A percentile compares a stretch with the other conserved stretches of the same genome.
Evolutionary conservation across 345 rosid species (phyloP).

Genomic region (Eutrema heterophyllum): DNA sequence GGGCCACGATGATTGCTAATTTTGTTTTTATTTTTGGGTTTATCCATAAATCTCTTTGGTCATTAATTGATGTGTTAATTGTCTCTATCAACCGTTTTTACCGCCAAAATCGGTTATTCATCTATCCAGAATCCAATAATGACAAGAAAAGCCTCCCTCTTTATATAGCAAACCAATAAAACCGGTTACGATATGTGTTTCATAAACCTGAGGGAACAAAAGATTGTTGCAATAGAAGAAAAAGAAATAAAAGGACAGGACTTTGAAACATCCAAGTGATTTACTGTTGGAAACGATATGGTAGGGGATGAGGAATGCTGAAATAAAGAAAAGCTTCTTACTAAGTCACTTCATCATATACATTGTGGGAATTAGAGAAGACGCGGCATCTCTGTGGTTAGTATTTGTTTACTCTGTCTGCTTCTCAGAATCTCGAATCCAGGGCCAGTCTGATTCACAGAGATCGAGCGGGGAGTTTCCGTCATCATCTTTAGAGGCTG

Average conservation of each 20-base stretch:
- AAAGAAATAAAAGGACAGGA: neutral
- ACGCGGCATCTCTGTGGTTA: conserved; percentile 17
- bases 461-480: conserved; percentile 64
- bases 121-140: neutral
- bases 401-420: conserved; percentile 26
- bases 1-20: conserved; percentile 6
- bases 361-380: conserved; percentile 29
- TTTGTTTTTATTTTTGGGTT: neutral
- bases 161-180: conserved; percentile 23
- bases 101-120: conserved; percentile 47
- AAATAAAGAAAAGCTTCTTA: conserved; percentile 16
- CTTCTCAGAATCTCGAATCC: conserved; percentile 37
- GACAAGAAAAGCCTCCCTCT: conserved; percentile 7
- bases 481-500: conserved; percentile 54
- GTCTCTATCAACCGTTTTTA: conserved; percentile 10
- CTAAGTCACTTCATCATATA: conserved; percentile 39
- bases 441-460: conserved; percentile 69
- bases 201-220: conserved; percentile 11
- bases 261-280: conserved; percentile 18
- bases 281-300: neutral
- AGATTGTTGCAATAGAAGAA: neutral
- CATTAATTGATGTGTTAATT: neutral
- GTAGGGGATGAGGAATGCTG: neutral
- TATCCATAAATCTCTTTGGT: neutral
- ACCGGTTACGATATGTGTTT: conserved; percentile 5